These are phyloP conservation scores for Fusarium oxysporum DNA, from an alignment of 2,329 filamentous ascomycete species.

Conservation along the genomic window DNA sequence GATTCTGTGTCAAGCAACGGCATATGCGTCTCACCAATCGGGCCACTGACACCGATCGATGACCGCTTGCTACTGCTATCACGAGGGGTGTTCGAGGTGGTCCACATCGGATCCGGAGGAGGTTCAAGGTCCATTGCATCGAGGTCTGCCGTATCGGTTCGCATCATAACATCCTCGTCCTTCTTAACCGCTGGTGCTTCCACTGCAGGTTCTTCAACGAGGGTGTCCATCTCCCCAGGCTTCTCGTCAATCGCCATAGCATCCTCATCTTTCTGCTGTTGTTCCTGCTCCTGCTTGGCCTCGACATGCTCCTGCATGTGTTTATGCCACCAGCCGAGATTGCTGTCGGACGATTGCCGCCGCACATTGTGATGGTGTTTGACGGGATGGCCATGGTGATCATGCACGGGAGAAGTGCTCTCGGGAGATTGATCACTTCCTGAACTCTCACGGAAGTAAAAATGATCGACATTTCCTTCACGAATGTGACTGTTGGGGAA, in stretches of 20 bases:
- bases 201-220: conserved; percentile 37
- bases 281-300: conserved; percentile 64
- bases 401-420: conserved; percentile 50
- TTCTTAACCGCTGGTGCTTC: conserved; percentile 26
- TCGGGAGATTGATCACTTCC: conserved; percentile 64
- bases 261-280: conserved; percentile 49
- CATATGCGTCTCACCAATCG: conserved; percentile 45
- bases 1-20: conserved; percentile 41
- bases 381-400: conserved; percentile 43
- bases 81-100: conserved; percentile 50
- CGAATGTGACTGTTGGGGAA: conserved; percentile 79
- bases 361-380: conserved; percentile 48
- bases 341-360: conserved; percentile 71
- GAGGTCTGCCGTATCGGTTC: conserved; percentile 55
- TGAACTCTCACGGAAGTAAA: conserved; percentile 73
- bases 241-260: conserved; percentile 48
- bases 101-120: conserved; percentile 58
- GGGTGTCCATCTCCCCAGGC: conserved; percentile 36
- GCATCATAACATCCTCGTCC: conserved; percentile 46
- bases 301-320: conserved; percentile 85
- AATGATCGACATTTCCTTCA: conserved; percentile 78
- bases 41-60: conserved; percentile 43
- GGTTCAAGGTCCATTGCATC: conserved; percentile 56
- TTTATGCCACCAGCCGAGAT: conserved; percentile 78
- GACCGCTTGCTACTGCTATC: conserved; percentile 42